Base-by-base conservation (phyloP, 2,329 filamentous ascomycete genomes). In the Colletotrichum shisoi region DNA sequence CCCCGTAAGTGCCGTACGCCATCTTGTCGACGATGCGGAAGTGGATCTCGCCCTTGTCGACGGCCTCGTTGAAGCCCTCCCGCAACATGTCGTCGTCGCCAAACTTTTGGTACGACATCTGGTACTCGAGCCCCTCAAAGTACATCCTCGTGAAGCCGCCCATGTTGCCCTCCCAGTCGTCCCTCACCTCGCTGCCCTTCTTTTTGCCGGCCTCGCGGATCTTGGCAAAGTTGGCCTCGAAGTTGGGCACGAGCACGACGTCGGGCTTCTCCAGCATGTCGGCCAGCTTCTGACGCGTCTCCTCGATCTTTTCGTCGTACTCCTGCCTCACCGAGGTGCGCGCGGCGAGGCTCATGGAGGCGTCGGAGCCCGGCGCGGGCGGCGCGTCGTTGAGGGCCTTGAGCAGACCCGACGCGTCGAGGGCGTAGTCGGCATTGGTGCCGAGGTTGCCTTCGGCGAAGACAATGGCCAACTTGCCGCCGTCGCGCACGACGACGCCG, bases 11-110 rank as follows among this genome's bases (percentile, higher is more conserved):
- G 6, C 70, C 73, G 62, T 79, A 76, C 70, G 74, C 71, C 46
- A 83, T 76, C 71, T 79, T 76, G 56, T 84, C 82, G 3, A 84
- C 82, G 44, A 86, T 71, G 34, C 83, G 78, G 70, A 85, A 79
- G 21, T 73, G 76, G 19, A 85, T 72, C 71, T 80, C 77, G 45
- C 75, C 76, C 70, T 76, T 80, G 11, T 78, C 75, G n/a, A 84
- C 72, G 3, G 74, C 79, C 69, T 86, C 83, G 19, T 80, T 72
- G 70, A 85, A 78, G 4, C 79, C 83, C 72, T 85, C 83, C 62
- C 77, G 78, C 34, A 85, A 73, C 73, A 84, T 75, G 0, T 85
- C 83, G 67, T 86, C 83, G 59, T 78, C 73, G 34, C 74, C 78
- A 65, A 85, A 83, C 69, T 83, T 83, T 59, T 81, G 73, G 54